Evolutionary conservation across 768 basidiomycete genomes (phyloP).

Genomic region (Mrakia blollopis): DNA sequence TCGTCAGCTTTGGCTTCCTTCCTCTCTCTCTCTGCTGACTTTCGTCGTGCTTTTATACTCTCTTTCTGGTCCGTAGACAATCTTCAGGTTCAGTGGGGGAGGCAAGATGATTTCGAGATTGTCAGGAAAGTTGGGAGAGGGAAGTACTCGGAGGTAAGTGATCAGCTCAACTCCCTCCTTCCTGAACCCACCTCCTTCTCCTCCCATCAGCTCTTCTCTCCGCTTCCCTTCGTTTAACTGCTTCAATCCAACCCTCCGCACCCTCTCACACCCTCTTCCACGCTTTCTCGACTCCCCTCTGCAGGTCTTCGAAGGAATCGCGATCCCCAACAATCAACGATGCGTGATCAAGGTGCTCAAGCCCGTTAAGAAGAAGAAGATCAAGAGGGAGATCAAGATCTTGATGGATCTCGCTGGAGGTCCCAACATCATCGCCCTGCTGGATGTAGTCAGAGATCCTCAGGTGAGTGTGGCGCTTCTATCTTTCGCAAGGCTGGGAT

Average conservation of each 20-base stretch:
- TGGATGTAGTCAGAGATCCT: conserved; percentile 94
- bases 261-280: neutral
- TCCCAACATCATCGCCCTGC: conserved; percentile 84
- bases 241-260: neutral
- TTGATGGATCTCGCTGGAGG: conserved; percentile 93
- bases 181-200: neutral
- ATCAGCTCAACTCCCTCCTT: neutral
- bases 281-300: neutral
- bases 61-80: conserved; percentile 55
- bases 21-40: neutral
- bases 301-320: conserved; percentile 74
- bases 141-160: neutral
- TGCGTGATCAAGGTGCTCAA: conserved; percentile 98
- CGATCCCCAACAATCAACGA: conserved; percentile 83
- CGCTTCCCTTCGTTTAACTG: no score
- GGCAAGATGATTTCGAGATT: conserved; percentile 95
- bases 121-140: conserved; percentile 88
- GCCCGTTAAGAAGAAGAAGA: conserved; percentile 99
- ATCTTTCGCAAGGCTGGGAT: no score
- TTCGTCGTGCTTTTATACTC: no score
- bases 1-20: neutral
- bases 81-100: conserved; percentile 88
- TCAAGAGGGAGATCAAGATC: conserved; percentile 98
- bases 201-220: neutral
- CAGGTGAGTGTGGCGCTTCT: conserved; percentile 39